Conservation (phyloP, 371 early-diverging fungal genomes). For the Polyrhizophydium stewartii region DNA sequence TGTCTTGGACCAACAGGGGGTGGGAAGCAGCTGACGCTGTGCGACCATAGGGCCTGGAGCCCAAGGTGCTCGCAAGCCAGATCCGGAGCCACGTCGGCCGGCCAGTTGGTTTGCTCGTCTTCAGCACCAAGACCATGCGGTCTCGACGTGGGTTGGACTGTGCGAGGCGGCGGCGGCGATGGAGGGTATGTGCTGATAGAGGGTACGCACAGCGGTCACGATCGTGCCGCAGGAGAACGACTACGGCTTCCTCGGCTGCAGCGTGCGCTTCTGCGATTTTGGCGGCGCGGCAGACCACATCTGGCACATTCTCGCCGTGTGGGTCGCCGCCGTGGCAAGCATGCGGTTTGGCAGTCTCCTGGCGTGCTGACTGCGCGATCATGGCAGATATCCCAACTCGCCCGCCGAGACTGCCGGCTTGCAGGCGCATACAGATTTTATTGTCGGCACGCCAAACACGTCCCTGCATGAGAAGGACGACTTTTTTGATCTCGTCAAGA, state of each 20-base stretch:
- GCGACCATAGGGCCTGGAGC: not conserved
- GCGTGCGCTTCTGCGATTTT: constrained; percentile 70
- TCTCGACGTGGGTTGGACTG: not conserved
- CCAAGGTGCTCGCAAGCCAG: not conserved
- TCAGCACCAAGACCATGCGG: constrained; percentile 51
- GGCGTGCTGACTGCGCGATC: not conserved
- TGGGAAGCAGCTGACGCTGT: not conserved
- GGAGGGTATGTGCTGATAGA: not conserved
- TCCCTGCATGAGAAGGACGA: constrained; percentile 56
- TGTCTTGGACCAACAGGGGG: not conserved
- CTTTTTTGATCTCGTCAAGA: constrained; percentile 55
- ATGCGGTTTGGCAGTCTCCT: not conserved
- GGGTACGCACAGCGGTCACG: constrained; percentile 42
- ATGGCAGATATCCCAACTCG: constrained; percentile 41
- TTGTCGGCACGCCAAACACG: constrained; percentile 60
- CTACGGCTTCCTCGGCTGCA: constrained; percentile 54
- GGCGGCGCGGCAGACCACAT: constrained; percentile 62
- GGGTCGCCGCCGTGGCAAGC: not conserved
- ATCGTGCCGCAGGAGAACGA: constrained; percentile 47
- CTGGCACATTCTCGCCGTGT: constrained; percentile 64
- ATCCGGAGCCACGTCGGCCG: constrained; percentile 38
- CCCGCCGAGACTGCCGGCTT: constrained; percentile 67
- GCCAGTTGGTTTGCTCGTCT: constrained; percentile 56
- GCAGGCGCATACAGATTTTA: constrained; percentile 56
- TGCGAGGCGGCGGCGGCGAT: not conserved